Conservation (phyloP, 495 filamentous ascomycete genomes). For the Viridothelium virens region DNA sequence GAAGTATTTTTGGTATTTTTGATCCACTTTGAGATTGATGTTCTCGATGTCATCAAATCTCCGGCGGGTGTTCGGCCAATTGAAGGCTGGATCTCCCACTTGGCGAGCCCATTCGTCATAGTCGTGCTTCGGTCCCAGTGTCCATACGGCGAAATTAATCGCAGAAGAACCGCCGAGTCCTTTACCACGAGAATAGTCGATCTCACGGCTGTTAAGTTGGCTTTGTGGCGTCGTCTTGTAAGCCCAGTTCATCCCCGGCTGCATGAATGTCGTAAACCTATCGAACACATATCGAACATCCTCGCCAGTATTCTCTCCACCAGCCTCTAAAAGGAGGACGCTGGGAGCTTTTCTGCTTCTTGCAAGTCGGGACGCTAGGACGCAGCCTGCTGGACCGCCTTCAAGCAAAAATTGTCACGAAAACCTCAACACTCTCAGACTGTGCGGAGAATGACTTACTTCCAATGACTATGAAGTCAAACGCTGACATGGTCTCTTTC, state of each 20-base stretch:
- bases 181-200: slow-evolving; percentile 52
- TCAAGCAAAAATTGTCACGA: not conserved
- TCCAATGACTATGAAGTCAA: slow-evolving; percentile 7
- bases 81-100: slow-evolving; percentile 41
- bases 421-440: not conserved
- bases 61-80: slow-evolving; percentile 43
- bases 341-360: not conserved
- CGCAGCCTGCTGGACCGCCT: slow-evolving; percentile 8
- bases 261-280: slow-evolving; percentile 45
- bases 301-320: slow-evolving; percentile 9
- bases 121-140: slow-evolving; percentile 50
- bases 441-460: not conserved
- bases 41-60: slow-evolving; percentile 48
- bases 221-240: slow-evolving; percentile 53
- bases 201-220: slow-evolving; percentile 41
- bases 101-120: slow-evolving; percentile 49
- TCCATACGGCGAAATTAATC: slow-evolving; percentile 58
- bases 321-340: slow-evolving; percentile 11
- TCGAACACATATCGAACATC: slow-evolving; percentile 28
- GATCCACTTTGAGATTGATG: slow-evolving; percentile 40
- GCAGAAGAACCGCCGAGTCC: slow-evolving; percentile 54
- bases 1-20: slow-evolving; percentile 37
- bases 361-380: slow-evolving; percentile 12
- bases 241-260: slow-evolving; percentile 48
- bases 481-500: not conserved